A percentile compares a stretch with the other conserved stretches of the same genome.
These are phyloP conservation scores for Sporisorium scitamineum DNA, from an alignment of 1,284 basidiomycete species.

Conservation along the genomic window DNA sequence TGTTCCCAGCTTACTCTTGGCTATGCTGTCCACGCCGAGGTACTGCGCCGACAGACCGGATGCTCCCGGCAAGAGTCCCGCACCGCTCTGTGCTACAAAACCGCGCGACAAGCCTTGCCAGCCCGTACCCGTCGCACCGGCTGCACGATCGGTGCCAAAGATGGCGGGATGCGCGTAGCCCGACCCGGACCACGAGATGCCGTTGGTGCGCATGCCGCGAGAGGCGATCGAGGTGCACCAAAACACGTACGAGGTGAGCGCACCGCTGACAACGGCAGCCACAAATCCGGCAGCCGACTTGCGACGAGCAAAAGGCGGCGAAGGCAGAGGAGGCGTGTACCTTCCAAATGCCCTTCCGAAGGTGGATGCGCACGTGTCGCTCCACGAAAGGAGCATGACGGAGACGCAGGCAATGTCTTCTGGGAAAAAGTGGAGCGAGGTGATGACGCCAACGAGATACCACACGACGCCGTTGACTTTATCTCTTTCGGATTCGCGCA, in stretches of 20 bases:
- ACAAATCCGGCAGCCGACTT: conserved; percentile 91
- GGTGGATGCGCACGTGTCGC: conserved; percentile 93
- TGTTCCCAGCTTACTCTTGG: conserved; percentile 39
- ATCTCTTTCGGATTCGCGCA: conserved; percentile 88
- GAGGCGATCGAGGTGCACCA: conserved; percentile 74
- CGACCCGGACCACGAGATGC: conserved; percentile 60
- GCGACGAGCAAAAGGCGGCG: conserved; percentile 81
- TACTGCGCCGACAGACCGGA: conserved; percentile 36
- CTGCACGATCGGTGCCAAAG: conserved; percentile 56
- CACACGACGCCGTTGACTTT: conserved; percentile 82
- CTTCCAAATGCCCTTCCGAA: conserved; percentile 87
- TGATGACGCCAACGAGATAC: conserved; percentile 92
- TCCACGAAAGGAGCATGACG: conserved; percentile 82
- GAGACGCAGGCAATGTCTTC: conserved; percentile 67
- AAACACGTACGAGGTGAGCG: conserved; percentile 80
- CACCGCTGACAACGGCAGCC: conserved; percentile 84
- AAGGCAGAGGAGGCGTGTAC: conserved; percentile 80
- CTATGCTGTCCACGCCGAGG: conserved; percentile 31
- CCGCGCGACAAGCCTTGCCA: conserved; percentile 52
- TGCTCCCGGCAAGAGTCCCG: conserved; percentile 29
- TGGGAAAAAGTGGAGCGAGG: conserved; percentile 77
- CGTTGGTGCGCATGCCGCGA: conserved; percentile 49
- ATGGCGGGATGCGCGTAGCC: conserved; percentile 47
- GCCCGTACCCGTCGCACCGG: conserved; percentile 48
- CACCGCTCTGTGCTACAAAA: conserved; percentile 38